Percentiles rank a stretch among this genome's conserved stretches.
Conservation (phyloP, 2,329 filamentous ascomycete genomes). For the Pseudogymnoascus sp. region DNA sequence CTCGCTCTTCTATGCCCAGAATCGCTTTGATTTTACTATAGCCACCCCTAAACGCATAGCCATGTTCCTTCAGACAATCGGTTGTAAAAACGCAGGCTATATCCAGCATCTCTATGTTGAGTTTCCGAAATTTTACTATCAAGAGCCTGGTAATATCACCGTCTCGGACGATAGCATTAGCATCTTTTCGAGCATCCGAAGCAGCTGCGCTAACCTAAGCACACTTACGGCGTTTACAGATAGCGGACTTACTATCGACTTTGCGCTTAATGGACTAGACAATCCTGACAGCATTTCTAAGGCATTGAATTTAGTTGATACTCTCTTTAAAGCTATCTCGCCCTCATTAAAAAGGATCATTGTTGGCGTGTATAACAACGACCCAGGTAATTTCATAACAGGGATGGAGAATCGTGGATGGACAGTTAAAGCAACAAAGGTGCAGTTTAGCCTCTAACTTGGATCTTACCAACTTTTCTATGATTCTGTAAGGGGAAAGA, state of each 20-base stretch:
- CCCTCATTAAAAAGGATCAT: constrained; percentile 21
- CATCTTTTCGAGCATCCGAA: constrained; percentile 18
- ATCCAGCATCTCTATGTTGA: constrained; percentile 16
- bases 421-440: constrained; percentile 18
- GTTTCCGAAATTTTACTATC: constrained; percentile 17
- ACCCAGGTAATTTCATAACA: constrained; percentile 17
- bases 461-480: too few species aligned
- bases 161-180: constrained; percentile 13
- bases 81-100: constrained; percentile 18
- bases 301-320: constrained; percentile 18
- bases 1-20: constrained; percentile 19
- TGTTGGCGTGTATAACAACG: constrained; percentile 19
- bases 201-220: constrained; percentile 16
- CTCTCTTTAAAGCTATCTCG: constrained; percentile 20
- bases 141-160: constrained; percentile 12
- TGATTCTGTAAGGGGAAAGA: too few species aligned
- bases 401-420: constrained; percentile 22
- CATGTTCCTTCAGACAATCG: constrained; percentile 20
- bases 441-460: background rate
- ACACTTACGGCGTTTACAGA: constrained; percentile 14
- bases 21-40: constrained; percentile 20
- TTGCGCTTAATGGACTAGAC: constrained; percentile 11
- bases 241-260: constrained; percentile 6
- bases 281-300: constrained; percentile 12
- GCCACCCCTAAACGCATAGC: background rate